phyloP scores from a whole-genome alignment of 2,329 filamentous ascomycete species.

The Cladorrhinum sp. region DNA sequence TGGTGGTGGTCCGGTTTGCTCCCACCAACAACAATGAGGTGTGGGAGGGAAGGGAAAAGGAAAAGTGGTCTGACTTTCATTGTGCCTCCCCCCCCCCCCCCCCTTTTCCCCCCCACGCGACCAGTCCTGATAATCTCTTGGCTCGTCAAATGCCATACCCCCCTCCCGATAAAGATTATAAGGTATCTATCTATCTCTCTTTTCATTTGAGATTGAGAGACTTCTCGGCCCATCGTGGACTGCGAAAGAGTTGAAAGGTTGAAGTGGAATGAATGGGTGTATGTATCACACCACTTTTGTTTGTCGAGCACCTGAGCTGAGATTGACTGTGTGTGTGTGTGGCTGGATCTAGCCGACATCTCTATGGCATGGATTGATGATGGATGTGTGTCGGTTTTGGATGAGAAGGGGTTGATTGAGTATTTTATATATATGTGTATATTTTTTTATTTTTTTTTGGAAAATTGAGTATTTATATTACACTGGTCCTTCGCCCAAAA shows the following conservation, averaged over 20 bases:
- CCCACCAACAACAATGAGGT: no score
- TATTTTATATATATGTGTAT: no score
- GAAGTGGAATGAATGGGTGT: background rate
- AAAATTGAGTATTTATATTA: background rate
- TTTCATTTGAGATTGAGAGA: background rate
- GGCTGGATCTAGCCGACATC: background rate
- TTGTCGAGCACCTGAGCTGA: background rate
- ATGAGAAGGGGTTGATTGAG: no score
- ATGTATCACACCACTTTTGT: constrained; percentile 1
- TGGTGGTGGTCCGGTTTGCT: no score
- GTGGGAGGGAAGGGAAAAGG: background rate
- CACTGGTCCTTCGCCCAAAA: no score
- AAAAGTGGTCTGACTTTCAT: background rate
- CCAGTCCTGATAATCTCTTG: background rate
- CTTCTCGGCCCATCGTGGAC: background rate
- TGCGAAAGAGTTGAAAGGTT: background rate
- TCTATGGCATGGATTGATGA: background rate
- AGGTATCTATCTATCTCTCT: background rate
- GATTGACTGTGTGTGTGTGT: background rate
- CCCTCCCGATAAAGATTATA: background rate
- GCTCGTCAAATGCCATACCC: background rate
- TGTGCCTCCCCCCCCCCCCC: background rate
- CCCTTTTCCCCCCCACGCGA: background rate
- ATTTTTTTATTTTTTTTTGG: no score
- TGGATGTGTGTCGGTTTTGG: background rate